Base-by-base conservation (phyloP, 768 basidiomycete species). In the Myochromella boudieri region DNA sequence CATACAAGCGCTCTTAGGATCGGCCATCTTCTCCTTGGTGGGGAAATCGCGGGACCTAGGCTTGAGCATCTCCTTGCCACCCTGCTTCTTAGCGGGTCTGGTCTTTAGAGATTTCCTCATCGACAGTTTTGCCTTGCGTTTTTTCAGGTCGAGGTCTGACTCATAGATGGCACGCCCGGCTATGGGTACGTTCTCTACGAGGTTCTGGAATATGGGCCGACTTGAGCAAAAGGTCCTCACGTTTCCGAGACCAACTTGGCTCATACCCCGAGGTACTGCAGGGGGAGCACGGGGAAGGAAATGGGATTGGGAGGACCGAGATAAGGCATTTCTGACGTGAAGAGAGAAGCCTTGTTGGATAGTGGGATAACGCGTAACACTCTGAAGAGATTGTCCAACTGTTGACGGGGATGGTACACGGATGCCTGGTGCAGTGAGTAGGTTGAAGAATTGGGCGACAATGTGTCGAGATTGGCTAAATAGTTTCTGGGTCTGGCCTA, bases 111-210 rank as follows among this genome's bases (percentile, higher is more conserved):
- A 27, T 54, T 64, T 67, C 38, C 45, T 58, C 48, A 60, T 61
- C 53, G 41, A 56, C 29, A 56, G 61, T 49, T 62, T 54, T 51
- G 78, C 75, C 64, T 81, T 72, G 51, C 68, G 72, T 54, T 69
- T 62, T 51, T 80, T 76, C 20, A 82, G 25, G 32, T 90, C 82
- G 74, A 81, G 79, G 59, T 91, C 87, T 0, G 79, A 82, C 61
- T 91, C 85, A 60, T 81, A 82, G 33, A 91, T 69, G 2, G 91
- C 84, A 21, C 91, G 78, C 7, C 77, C 78, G 1, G 81, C 75
- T n/a, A 94, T 67, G 6, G 91, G 91, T 0, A 89, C 82, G 57
- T 91, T 91, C 60, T 91, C 79, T 2, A 81, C 81, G 32, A 94
- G 63, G 60, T 87, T 83, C 61, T 90, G 83, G 71, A 92, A 91